Evolutionary conservation across 768 basidiomycete genomes (phyloP).

Genomic region (Podaxis rugospora): DNA sequence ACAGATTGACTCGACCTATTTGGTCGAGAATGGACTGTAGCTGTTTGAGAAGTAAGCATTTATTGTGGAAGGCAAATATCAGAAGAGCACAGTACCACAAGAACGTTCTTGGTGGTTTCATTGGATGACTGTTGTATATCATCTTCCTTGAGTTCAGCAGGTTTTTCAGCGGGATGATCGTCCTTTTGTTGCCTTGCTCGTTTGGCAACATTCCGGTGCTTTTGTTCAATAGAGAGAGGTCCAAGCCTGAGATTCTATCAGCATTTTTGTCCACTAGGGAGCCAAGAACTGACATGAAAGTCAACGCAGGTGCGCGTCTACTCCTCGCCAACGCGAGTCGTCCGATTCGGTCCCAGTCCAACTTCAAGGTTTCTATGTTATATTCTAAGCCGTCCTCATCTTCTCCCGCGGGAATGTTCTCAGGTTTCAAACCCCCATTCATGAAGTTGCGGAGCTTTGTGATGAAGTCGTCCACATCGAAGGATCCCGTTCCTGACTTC

Average conservation of each 20-base stretch:
- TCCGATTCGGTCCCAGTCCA: slow-evolving; percentile 87
- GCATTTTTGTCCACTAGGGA: slow-evolving; percentile 7
- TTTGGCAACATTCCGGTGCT: slow-evolving; percentile 58
- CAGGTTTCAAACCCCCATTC: slow-evolving; percentile 55
- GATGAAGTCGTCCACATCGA: slow-evolving; percentile 92
- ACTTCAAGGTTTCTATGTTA: slow-evolving; percentile 28
- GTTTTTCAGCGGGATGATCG: slow-evolving; percentile 61
- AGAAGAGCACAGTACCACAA: slow-evolving; percentile 43
- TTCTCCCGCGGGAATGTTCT: slow-evolving; percentile 38
- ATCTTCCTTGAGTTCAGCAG: slow-evolving; percentile 78
- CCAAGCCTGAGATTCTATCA: slow-evolving; percentile 66
- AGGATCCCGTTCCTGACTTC: slow-evolving; percentile 83
- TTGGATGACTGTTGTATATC: slow-evolving; percentile 83
- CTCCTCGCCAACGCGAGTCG: slow-evolving; percentile 79
- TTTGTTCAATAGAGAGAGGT: slow-evolving; percentile 82
- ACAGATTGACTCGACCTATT: slow-evolving; percentile 61
- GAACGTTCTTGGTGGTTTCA: slow-evolving; percentile 87
- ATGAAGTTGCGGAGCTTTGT: slow-evolving; percentile 68
- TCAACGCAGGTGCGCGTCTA: slow-evolving; percentile 71
- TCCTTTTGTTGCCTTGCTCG: slow-evolving; percentile 70
- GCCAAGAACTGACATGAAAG: slow-evolving; percentile 71
- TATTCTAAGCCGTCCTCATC: slow-evolving; percentile 51
- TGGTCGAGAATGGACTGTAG: slow-evolving; percentile 55
- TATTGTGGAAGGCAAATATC: background rate
- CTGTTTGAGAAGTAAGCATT: slow-evolving; percentile 28